Evolutionary conservation across 345 rosid species (phyloP).

Genomic region (Rhodomyrtus tomentosa): DNA sequence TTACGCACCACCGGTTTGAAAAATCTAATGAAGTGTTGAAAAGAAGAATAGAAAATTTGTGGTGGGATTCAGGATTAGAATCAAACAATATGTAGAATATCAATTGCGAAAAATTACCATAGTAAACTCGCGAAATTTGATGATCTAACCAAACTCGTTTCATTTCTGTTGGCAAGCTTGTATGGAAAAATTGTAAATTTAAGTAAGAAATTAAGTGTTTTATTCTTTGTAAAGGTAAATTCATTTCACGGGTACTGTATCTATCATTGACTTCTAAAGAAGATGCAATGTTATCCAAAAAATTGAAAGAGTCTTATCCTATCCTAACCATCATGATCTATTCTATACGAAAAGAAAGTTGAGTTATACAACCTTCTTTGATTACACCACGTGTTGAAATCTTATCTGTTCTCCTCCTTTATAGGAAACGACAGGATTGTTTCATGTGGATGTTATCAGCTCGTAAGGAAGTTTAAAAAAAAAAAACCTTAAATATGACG

Average conservation of each 20-base stretch:
- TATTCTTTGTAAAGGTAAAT: background rate
- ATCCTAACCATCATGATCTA: background rate
- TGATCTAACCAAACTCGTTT: background rate
- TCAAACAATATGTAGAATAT: background rate
- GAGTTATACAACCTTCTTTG: background rate
- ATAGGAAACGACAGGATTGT: background rate
- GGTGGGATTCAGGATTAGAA: background rate
- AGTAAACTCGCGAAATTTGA: background rate
- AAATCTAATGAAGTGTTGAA: background rate
- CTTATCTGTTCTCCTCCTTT: background rate
- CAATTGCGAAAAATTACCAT: background rate
- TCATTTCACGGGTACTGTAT: background rate
- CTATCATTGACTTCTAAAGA: background rate
- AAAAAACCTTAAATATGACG: background rate
- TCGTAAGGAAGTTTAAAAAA: background rate
- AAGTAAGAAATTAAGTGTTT: background rate
- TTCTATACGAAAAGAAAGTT: background rate
- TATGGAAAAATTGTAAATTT: background rate
- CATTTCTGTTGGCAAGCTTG: background rate
- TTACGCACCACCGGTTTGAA: background rate
- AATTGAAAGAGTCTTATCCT: background rate
- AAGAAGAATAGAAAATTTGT: background rate
- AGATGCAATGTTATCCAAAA: background rate
- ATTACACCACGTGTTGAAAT: background rate
- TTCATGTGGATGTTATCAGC: background rate